Evolutionary conservation across 352 stramenopile species (phyloP), one percentile per base, ranked within the genome.

Genomic region (Discostella stelligera): DNA sequence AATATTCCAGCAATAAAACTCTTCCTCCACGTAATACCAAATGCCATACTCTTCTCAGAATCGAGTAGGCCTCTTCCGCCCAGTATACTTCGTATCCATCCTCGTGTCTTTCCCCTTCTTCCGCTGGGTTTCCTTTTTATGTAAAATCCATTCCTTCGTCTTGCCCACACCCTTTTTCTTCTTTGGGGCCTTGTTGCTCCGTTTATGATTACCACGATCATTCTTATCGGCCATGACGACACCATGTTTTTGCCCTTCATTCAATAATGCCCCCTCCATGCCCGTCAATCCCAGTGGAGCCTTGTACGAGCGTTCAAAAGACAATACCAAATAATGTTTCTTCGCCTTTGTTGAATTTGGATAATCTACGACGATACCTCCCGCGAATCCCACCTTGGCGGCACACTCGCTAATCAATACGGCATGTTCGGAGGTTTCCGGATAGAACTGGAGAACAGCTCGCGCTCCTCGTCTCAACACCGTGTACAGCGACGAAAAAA

Each of bases 341-440:
- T 99, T 99, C 37, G 97, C 97, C 79, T 99, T 99, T 41, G 97
- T 91, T 18, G 89, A 98, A 86, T 99, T 99, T 7, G 97, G 97
- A 85, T 98, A 99, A 83, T 99, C 97, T 16, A 99, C 96, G 7
- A 99, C 97, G 30, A 99, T 90, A 76, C 97, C 97, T 41, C 97
- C 89, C 27, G 89, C 84, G 80, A 95, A 95, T 39, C 91, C 91
- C 0, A 93, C 89, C 18, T 79, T 78, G 18, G 83, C 86, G 6
- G 93, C 93, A 74, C 89, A 94, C 65, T 96, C 91, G 50, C 90
- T 90, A 65, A 96, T 96, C 32, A 96, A 82, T 27, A 95, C 83
- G 21, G 92, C 91, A 83, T 99, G 97, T 85, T 98, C 95, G 0
- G 95, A 91, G 0, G 93, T 98, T 84, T 99, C 97, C 0, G 97